Base-by-base conservation (phyloP, 2,329 filamentous ascomycete species). In the Aspergillus clavatus region DNA sequence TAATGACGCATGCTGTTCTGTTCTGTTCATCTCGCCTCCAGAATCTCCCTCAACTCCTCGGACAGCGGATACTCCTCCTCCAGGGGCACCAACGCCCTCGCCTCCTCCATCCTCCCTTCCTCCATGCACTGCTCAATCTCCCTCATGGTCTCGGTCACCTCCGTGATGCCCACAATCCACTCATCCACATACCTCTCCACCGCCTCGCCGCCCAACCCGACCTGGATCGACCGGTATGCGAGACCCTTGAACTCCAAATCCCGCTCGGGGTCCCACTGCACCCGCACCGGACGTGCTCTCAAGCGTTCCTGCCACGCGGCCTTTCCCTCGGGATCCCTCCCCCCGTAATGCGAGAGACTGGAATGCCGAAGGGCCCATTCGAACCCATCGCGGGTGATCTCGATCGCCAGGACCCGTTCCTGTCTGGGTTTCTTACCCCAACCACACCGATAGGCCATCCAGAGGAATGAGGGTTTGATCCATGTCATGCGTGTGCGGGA, bases 201-300 rank as follows among this genome's bases (percentile, higher is more conserved):
- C 41, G 79, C 52, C 1, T 59, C 60, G 2, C 62, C 70, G 1
- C 75, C 72, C n/a, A 83, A 73, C 1, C 80, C 80, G 50, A 83
- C 77, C 67, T 84, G 80, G 23, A 84, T 79, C 55, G 78, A 81
- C 33, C 80, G 66, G 56, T 78, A 73, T 6, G 55, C 59, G 41
- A 82, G 49, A 49, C 65, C 69, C 8, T 60, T 71, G 8, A 82
- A 58, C 27, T 60, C 57, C 1, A 73, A 59, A 19, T 69, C 68
- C 16, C 81, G 57, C 57, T 84, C 81, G 0, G 81, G 81, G 60
- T 84, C 81, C 81, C 81, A 84, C 58, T 83, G 80, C 6, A 83
- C 70, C n/a, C 74, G 70, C 0, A 83, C 78, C 10, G 58, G 57
- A 23, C 46, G 53, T 1, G 31, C 28, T 2, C 37, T 48, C 14